Evolutionary conservation across 768 basidiomycete genomes (phyloP), one percentile per base, ranked within the genome.

Genomic region (Leccinum sublutescens): DNA sequence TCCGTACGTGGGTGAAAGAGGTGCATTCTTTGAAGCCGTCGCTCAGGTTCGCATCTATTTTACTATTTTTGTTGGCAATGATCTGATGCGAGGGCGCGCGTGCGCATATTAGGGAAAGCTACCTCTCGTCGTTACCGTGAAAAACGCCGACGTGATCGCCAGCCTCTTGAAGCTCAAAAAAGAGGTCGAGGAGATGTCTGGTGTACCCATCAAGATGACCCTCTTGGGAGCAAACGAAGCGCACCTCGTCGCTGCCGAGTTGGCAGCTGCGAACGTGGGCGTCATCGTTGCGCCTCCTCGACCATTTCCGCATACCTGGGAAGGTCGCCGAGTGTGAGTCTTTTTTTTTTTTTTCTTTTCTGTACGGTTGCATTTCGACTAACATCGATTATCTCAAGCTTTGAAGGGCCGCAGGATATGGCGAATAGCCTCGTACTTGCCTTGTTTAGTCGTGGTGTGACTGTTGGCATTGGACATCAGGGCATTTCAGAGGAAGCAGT

Each of bases 61-160:
- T 38, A 11, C 4, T 25, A 2, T 14, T 15, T 43, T 17, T 15
- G 1, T 17, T 1, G 14, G 6, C 23, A 52, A 54, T 17, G 29
- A 56, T 64, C 63, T 65, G 31, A 63, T 27, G 14, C 6, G 25
- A 27, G n/a, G n/a, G 43, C 10, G 10, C 10, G 40, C n/a, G 5
- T 19, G 27, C 12, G 51, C 25, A 51, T 31, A 5, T 56, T 45
- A 88, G 80, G 87, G 89, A 12, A 61, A 74, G 19, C 68, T 87
- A 0, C 83, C 88, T 0, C 75, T 95, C 17, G 88, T 92, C 2
- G 71, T 93, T 19, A 74, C 81, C 2, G 86, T 85, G 14, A 78
- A 87, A 58, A 89, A 80, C 64, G 89, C 89, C 9, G 92, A 94
- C 69, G 78, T 87, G 54, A 93, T 94, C 68, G 84, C 88, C 0